Evolutionary conservation across 2,329 filamentous ascomycete species (phyloP), one percentile per base, ranked within the genome.

Genomic region (Fusarium oligoseptatum): DNA sequence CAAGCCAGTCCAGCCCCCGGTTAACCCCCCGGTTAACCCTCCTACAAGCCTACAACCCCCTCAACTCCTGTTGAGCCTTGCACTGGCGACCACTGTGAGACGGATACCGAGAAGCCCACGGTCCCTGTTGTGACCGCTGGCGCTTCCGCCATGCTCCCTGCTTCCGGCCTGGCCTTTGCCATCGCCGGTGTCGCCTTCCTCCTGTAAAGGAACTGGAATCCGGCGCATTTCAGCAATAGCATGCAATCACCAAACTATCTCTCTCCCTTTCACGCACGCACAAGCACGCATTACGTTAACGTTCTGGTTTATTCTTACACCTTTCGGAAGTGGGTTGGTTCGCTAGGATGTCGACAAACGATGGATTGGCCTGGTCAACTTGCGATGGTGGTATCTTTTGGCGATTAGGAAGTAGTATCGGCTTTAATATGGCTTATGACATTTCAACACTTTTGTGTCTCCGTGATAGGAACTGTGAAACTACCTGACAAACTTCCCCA

Each of bases 161-260:
- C 66, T 39, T 66, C 74, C 27, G 75, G 78, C 45, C 36, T 80
- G 37, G 75, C 76, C 10, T 70, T 71, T 20, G 63, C 77, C 60
- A 50, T 80, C 20, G 76, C 78, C 37, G 78, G 74, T 68, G 45
- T 78, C 52, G 70, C 72, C 61, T 76, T 80, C 65, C 43, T 78
- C 56, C 68, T 80, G 71, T 80, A 79, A 77, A 66, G 55, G 61
- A 58, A 22, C 22, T 20, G n/a, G 32, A 56, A 43, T 58, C 15
- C 39, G 43, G 37, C 50, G 41, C 20, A 24, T 24, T 34, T 34
- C 2, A 20, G 65, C 68, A 67, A 24, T 36, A 39, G 67, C 72
- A 62, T 55, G 24, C 24, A 24, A 24, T 24, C 24, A 66, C 58
- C 62, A 64, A 24, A 37, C 32, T 29, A 29, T n/a, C 32, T 64